phyloP scores from a whole-genome alignment of 805 yeast genomes.

The Candida oleophila region DNA sequence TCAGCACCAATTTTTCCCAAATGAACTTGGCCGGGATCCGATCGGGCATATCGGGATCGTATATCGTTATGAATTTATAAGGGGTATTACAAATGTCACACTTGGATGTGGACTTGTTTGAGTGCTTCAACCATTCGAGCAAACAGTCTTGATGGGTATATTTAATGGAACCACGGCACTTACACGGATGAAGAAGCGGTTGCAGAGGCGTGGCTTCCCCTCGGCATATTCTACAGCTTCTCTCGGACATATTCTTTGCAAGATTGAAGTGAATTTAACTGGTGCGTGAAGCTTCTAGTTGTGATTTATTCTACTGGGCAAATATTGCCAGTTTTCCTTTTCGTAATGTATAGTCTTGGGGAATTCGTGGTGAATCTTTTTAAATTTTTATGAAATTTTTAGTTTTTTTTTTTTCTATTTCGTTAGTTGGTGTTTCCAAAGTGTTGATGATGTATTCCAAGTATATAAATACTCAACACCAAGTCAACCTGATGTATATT shows the following conservation, averaged over 20 bases:
- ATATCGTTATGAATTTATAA: conserved; percentile 66
- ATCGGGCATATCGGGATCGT: conserved; percentile 63
- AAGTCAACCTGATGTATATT: neutral
- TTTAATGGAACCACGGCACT: conserved; percentile 89
- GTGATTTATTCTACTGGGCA: no score
- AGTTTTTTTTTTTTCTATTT: no score
- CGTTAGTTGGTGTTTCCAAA: no score
- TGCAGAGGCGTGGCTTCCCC: conserved; percentile 80
- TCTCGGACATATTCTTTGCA: conserved; percentile 30
- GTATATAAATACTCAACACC: neutral
- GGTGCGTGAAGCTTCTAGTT: no score
- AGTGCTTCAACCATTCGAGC: conserved; percentile 79
- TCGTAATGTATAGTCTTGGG: no score
- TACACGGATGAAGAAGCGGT: conserved; percentile 89
- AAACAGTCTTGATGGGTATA: conserved; percentile 92
- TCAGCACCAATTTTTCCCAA: conserved; percentile 32
- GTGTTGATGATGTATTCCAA: neutral
- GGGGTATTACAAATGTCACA: conserved; percentile 89
- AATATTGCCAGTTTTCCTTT: no score
- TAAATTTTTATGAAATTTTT: no score
- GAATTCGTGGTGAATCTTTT: no score
- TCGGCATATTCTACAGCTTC: conserved; percentile 87
- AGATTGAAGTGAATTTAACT: no score
- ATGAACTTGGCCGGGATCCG: conserved; percentile 56
- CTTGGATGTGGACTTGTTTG: conserved; percentile 53